Evolutionary conservation across 306 rosid species (phyloP).

Genomic region (Medicago ruthenica): DNA sequence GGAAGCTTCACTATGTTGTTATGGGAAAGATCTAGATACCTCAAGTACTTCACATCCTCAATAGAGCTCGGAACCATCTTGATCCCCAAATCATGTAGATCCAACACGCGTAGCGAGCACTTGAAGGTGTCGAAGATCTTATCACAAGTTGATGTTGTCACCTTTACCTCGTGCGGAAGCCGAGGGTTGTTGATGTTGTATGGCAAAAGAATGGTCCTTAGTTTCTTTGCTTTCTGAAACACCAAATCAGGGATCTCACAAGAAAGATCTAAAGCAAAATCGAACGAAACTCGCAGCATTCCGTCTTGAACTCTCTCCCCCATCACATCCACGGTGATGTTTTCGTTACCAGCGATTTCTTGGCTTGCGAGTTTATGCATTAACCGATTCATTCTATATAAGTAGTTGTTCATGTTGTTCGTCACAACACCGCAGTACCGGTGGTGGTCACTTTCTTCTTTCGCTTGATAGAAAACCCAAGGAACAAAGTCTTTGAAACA

Average conservation of each 20-base stretch:
- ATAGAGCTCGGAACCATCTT: neutral
- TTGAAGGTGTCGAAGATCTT: slow-evolving; percentile 10
- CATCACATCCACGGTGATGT: neutral
- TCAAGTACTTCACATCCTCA: neutral
- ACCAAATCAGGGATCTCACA: neutral
- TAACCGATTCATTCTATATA: neutral
- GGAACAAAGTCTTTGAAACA: neutral
- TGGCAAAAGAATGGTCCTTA: slow-evolving; percentile 19
- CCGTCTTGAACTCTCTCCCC: neutral
- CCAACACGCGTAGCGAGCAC: slow-evolving; percentile 13
- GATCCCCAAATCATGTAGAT: slow-evolving; percentile 19
- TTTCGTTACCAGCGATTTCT: neutral
- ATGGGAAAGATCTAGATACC: slow-evolving; percentile 24
- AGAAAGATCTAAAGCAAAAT: slow-evolving; percentile 11
- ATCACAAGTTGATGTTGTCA: slow-evolving; percentile 2
- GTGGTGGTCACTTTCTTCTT: neutral
- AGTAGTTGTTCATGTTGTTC: neutral
- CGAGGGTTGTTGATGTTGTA: neutral
- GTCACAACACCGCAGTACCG: neutral
- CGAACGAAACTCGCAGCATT: slow-evolving; percentile 10
- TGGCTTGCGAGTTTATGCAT: slow-evolving; percentile 3
- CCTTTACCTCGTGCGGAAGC: neutral
- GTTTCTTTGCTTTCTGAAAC: neutral
- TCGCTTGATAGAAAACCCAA: neutral
- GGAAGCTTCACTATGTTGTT: slow-evolving; percentile 17